Percentiles rank a stretch among this genome's conserved stretches.
These are phyloP conservation scores for Podaxis rugospora DNA, from an alignment of 768 basidiomycete genomes.

Conservation along the genomic window DNA sequence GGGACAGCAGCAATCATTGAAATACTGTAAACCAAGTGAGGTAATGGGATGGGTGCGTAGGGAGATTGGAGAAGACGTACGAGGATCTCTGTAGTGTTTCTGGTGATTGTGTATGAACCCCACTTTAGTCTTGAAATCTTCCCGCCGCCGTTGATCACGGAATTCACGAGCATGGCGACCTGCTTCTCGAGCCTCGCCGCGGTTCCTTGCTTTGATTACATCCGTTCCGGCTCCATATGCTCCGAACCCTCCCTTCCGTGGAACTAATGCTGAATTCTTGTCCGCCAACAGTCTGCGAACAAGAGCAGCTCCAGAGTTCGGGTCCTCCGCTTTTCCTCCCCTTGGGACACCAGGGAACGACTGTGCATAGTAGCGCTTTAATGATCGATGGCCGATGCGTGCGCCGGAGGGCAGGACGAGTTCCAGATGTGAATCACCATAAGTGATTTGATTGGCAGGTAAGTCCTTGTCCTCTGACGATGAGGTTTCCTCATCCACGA, in stretches of 20 bases:
- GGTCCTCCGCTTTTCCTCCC: slow-evolving; percentile 46
- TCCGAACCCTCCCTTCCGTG: slow-evolving; percentile 80
- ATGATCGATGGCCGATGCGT: slow-evolving; percentile 86
- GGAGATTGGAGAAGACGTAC: slow-evolving; percentile 34
- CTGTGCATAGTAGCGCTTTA: slow-evolving; percentile 85
- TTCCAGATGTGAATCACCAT: slow-evolving; percentile 79
- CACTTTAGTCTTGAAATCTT: slow-evolving; percentile 83
- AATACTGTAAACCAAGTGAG: slow-evolving; percentile 21
- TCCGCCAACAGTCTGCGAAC: slow-evolving; percentile 77
- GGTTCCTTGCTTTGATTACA: slow-evolving; percentile 86
- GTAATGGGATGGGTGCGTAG: not conserved
- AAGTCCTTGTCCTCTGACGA: slow-evolving; percentile 30
- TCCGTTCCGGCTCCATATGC: slow-evolving; percentile 79
- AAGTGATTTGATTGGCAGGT: slow-evolving; percentile 55
- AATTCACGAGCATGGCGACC: slow-evolving; percentile 82
- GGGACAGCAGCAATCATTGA: slow-evolving; percentile 17
- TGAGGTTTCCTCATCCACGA: slow-evolving; percentile 22
- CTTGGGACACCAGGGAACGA: slow-evolving; percentile 50
- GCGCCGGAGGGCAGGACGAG: slow-evolving; percentile 92
- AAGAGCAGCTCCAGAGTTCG: slow-evolving; percentile 69
- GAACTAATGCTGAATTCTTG: slow-evolving; percentile 82
- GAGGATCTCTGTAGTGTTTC: slow-evolving; percentile 82
- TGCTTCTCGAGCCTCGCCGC: slow-evolving; percentile 93
- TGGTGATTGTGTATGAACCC: slow-evolving; percentile 80
- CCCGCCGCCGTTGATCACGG: slow-evolving; percentile 71